Evolutionary conservation across 2,329 filamentous ascomycete genomes (phyloP), one percentile per base, ranked within the genome.

Genomic region (Aspergillus sojae): DNA sequence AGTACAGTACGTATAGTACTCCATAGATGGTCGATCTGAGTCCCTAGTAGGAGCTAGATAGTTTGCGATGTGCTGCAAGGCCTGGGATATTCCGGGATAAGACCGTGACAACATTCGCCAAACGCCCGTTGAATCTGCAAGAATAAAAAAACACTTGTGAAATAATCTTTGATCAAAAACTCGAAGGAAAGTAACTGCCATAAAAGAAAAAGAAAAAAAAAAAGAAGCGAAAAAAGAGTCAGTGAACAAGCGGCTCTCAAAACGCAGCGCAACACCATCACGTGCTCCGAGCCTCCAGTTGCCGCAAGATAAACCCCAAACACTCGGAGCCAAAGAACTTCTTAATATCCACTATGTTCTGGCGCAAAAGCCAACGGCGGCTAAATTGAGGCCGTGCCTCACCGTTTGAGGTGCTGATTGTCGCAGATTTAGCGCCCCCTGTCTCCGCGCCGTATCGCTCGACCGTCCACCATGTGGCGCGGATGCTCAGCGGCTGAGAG

Each of bases 381-480:
- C 64, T 71, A 72, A 65, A 60, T 53, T 28, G 54, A 63, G 58
- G 67, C 64, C 58, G 59, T 59, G 64, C 63, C 61, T 52, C 52
- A 26, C 48, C 50, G 56, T 61, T 61, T 54, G 57, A 62, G 56
- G 63, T 65, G 57, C 69, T 61, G 61, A 66, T 65, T 65, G 62
- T 64, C 63, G 65, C 68, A 67, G 67, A 68, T 63, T 74, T 72
- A 70, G 67, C 71, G 72, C 72, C 67, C 63, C 60, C 57, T 66
- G 57, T 61, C 58, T 67, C 64, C 62, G 62, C 68, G 63, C 66
- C 62, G 64, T 66, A 64, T 62, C 62, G 63, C 63, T 62, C 57
- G 26, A 58, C 56, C 58, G 16, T 56, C 41, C 53, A 23, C 39
- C 41, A 45, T 56, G 64, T 63, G 62, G 64, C 64, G 60, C 60